Evolutionary conservation across 129 eudicot genomes (phyloP).

Genomic region (Centrapalus pauciflorus): DNA sequence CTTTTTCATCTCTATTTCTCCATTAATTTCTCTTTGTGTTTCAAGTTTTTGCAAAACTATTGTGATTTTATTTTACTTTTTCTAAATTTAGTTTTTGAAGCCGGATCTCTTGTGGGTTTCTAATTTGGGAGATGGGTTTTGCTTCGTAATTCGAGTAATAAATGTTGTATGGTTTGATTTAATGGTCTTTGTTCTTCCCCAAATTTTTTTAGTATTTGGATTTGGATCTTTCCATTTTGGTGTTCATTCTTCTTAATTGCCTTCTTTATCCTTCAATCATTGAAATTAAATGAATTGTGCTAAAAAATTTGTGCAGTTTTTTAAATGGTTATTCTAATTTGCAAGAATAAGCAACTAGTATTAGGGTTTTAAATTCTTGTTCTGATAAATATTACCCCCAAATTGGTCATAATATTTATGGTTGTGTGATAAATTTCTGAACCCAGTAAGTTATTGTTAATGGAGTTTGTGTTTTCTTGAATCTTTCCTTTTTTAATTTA

Average conservation of each 20-base stretch:
- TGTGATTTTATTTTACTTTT: background rate
- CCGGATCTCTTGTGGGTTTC: constrained; percentile 23
- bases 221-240: constrained; percentile 2
- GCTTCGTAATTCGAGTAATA: background rate
- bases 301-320: background rate
- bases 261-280: constrained; percentile 1
- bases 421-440: background rate
- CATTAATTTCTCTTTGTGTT: background rate
- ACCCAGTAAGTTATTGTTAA: background rate
- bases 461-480: constrained; percentile 1
- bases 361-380: background rate
- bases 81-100: background rate
- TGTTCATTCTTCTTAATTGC: background rate
- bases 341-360: background rate
- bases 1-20: constrained; percentile 10
- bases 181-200: background rate
- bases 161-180: background rate
- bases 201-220: background rate
- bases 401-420: background rate
- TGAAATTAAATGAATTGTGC: background rate
- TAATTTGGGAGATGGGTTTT: constrained; percentile 1
- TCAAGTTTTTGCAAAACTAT: background rate
- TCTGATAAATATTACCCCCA: background rate
- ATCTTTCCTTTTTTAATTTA: too few relatives aligned
- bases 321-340: background rate